A percentile compares a stretch with the other conserved stretches of the same genome.
phyloP scores from a whole-genome alignment of 2,329 filamentous ascomycete genomes.

The Aspergillus chevalieri region DNA sequence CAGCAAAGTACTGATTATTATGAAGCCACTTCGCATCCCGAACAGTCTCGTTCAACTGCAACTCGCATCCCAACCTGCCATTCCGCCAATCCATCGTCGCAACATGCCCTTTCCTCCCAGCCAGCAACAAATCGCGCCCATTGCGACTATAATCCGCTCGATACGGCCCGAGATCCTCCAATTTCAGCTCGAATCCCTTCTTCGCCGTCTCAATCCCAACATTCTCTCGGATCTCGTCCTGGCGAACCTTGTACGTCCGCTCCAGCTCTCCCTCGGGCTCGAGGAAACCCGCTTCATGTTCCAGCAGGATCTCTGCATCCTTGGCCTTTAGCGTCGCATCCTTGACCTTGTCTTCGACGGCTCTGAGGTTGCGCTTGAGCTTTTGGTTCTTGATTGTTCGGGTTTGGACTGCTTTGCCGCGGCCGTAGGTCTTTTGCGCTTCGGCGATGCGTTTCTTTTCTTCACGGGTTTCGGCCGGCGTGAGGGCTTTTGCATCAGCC shows the following conservation, averaged over 20 bases:
- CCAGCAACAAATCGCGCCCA: conserved; percentile 76
- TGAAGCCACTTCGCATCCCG: conserved; percentile 87
- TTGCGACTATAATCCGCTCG: conserved; percentile 83
- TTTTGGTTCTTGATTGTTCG: conserved; percentile 83
- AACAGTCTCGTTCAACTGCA: conserved; percentile 86
- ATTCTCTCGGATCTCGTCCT: conserved; percentile 71
- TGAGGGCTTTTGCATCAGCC: conserved; percentile 25
- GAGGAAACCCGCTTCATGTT: conserved; percentile 78
- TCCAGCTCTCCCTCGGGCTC: conserved; percentile 86
- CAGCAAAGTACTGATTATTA: conserved; percentile 87
- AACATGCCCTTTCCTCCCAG: conserved; percentile 86
- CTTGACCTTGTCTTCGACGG: conserved; percentile 75
- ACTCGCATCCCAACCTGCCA: conserved; percentile 82
- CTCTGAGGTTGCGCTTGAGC: conserved; percentile 69
- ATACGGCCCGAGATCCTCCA: conserved; percentile 81
- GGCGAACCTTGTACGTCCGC: conserved; percentile 83
- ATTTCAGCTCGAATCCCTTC: conserved; percentile 84
- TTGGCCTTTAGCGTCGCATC: conserved; percentile 77
- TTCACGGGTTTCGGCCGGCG: conserved; percentile 31
- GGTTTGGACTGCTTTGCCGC: conserved; percentile 68
- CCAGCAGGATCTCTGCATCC: conserved; percentile 89
- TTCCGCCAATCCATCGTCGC: conserved; percentile 95
- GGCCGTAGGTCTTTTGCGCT: conserved; percentile 73
- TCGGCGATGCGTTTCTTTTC: conserved; percentile 36
- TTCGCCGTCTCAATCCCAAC: conserved; percentile 79